Evolutionary conservation across 2,329 filamentous ascomycete species (phyloP).

Genomic region (Aspergillus carbonarius): DNA sequence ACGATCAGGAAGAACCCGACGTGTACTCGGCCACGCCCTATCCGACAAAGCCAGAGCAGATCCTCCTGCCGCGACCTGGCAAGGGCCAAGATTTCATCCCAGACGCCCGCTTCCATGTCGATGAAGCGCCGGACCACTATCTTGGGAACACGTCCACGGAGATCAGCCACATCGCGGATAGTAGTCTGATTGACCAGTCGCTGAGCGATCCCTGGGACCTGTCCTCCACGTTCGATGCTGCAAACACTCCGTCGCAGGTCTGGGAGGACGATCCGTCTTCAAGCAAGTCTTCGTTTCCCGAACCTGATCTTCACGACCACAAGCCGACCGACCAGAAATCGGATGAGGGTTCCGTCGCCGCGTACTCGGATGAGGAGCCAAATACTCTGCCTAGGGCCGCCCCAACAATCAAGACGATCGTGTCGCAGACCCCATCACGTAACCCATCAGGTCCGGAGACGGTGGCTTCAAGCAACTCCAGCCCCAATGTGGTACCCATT

Average conservation of each 20-base stretch:
- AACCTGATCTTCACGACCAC: constrained; percentile 23
- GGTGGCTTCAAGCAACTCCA: constrained; percentile 34
- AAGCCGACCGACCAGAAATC: constrained; percentile 23
- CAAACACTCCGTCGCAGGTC: constrained; percentile 37
- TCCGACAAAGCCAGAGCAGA: constrained; percentile 49
- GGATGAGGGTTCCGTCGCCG: constrained; percentile 22
- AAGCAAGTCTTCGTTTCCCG: constrained; percentile 38
- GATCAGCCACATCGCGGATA: constrained; percentile 25
- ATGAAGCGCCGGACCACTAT: constrained; percentile 30
- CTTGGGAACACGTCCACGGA: constrained; percentile 31
- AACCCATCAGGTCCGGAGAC: constrained; percentile 22
- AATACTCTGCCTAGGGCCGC: constrained; percentile 32
- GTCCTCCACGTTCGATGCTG: constrained; percentile 38
- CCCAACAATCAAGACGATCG: constrained; percentile 40
- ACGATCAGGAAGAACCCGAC: constrained; percentile 34
- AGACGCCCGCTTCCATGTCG: constrained; percentile 33
- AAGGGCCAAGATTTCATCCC: constrained; percentile 38
- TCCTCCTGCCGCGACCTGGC: constrained; percentile 43
- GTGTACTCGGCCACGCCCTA: constrained; percentile 46
- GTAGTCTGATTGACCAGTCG: constrained; percentile 29
- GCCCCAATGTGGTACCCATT: constrained; percentile 42
- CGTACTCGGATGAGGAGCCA: constrained; percentile 36
- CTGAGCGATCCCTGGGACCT: constrained; percentile 35
- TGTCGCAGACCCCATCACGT: constrained; percentile 32
- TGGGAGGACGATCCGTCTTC: constrained; percentile 41